phyloP scores from a whole-genome alignment of 2,329 filamentous ascomycete species.

The Stemphylium vesicarium region DNA sequence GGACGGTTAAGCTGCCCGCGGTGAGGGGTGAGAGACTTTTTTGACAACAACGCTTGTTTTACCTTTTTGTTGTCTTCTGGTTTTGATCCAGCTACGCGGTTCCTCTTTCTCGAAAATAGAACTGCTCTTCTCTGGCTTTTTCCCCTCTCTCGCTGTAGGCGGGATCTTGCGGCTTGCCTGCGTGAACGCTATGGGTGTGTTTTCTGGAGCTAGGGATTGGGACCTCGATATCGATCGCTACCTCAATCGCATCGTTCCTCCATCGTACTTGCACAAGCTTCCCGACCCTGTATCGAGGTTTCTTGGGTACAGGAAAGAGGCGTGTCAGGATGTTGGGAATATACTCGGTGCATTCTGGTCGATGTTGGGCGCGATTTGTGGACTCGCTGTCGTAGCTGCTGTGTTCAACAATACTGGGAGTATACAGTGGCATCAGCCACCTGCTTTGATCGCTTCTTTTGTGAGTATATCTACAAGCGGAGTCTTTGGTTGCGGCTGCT shows the following conservation, averaged over 20 bases:
- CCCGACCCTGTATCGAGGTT: constrained; percentile 72
- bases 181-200: background rate
- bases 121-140: too few species aligned
- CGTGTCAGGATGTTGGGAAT: constrained; percentile 50
- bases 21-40: too few species aligned
- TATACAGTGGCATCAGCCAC: constrained; percentile 49
- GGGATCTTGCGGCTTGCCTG: background rate
- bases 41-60: too few species aligned
- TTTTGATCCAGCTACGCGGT: too few species aligned
- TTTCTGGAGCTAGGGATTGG: constrained; percentile 27
- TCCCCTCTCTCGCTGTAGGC: too few species aligned
- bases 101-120: too few species aligned
- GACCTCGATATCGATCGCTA: constrained; percentile 79
- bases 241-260: constrained; percentile 73
- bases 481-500: background rate
- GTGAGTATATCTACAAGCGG: constrained; percentile 31
- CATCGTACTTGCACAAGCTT: constrained; percentile 67
- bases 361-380: constrained; percentile 53
- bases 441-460: constrained; percentile 53
- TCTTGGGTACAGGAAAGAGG: constrained; percentile 56
- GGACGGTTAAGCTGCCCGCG: too few species aligned
- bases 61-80: too few species aligned
- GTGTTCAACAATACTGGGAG: constrained; percentile 50
- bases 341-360: constrained; percentile 52
- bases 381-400: constrained; percentile 51